phyloP scores from a whole-genome alignment of 2,329 filamentous ascomycete genomes.

The Cercospora sojina region DNA sequence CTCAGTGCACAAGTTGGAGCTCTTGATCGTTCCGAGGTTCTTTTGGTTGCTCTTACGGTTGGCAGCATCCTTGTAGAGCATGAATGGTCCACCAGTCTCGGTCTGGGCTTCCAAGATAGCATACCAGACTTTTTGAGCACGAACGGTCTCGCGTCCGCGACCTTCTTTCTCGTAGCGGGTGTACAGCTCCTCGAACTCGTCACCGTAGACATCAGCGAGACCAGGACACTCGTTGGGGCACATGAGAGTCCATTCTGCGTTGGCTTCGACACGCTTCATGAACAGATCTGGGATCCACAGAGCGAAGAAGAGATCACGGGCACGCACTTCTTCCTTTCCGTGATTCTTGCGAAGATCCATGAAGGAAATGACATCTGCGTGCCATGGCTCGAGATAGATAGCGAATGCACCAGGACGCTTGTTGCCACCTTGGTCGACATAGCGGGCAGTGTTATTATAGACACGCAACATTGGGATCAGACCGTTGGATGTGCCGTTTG shows the following conservation, averaged over 20 bases:
- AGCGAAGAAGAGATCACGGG: constrained; percentile 94
- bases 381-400: constrained; percentile 99
- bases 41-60: constrained; percentile 99
- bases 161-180: constrained; percentile 84
- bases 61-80: constrained; percentile 98
- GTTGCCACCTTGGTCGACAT: constrained; percentile 98
- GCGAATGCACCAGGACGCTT: constrained; percentile 98
- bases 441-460: constrained; percentile 98
- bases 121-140: constrained; percentile 99
- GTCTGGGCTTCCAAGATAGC: constrained; percentile 97
- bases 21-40: constrained; percentile 97
- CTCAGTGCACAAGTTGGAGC: constrained; percentile 98
- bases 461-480: constrained; percentile 97
- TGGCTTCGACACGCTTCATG: constrained; percentile 99
- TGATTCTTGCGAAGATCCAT: constrained; percentile 98
- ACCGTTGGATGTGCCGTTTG: constrained; percentile 96
- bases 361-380: constrained; percentile 96
- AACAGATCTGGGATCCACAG: constrained; percentile 98
- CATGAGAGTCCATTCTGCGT: constrained; percentile 95
- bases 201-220: constrained; percentile 92
- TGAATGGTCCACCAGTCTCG: constrained; percentile 98
- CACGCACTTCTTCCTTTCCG: constrained; percentile 96
- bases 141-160: constrained; percentile 83
- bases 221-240: constrained; percentile 96
- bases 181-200: constrained; percentile 94